These are phyloP conservation scores for Coemansia erecta DNA, from an alignment of 192 early-diverging fungal species.

Conservation along the genomic window DNA sequence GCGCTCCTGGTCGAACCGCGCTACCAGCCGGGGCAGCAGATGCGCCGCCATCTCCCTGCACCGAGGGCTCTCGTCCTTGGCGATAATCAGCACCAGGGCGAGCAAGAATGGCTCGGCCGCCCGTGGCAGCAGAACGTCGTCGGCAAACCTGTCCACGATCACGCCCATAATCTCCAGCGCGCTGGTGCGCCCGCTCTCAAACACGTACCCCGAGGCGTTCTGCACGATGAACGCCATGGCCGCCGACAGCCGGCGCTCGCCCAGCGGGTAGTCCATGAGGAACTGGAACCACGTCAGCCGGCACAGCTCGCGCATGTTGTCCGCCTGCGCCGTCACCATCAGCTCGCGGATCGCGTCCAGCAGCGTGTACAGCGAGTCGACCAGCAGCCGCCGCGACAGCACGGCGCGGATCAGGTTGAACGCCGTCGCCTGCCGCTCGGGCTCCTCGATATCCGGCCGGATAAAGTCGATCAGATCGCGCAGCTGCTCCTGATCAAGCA, in stretches of 20 bases:
- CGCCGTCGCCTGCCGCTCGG: conserved; percentile 75
- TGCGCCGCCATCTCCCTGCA: conserved; percentile 85
- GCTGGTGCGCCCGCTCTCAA: conserved; percentile 89
- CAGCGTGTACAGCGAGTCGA: conserved; percentile 91
- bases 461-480: conserved; percentile 75
- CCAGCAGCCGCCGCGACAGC: conserved; percentile 77
- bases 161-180: conserved; percentile 84
- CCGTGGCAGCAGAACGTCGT: conserved; percentile 68
- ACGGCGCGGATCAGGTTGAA: conserved; percentile 89
- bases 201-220: conserved; percentile 81
- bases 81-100: conserved; percentile 76
- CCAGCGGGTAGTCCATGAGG: conserved; percentile 94
- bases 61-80: conserved; percentile 90
- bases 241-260: conserved; percentile 71
- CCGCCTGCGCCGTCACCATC: conserved; percentile 84
- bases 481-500: conserved; percentile 61
- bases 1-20: conserved; percentile 59
- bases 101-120: conserved; percentile 84
- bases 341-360: conserved; percentile 77
- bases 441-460: conserved; percentile 85
- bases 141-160: conserved; percentile 75
- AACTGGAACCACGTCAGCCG: conserved; percentile 84
- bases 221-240: conserved; percentile 87
- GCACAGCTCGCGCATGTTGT: conserved; percentile 77
- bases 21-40: conserved; percentile 68